Evolutionary conservation across 306 rosid species (phyloP).

Genomic region (Fragaria vesca): DNA sequence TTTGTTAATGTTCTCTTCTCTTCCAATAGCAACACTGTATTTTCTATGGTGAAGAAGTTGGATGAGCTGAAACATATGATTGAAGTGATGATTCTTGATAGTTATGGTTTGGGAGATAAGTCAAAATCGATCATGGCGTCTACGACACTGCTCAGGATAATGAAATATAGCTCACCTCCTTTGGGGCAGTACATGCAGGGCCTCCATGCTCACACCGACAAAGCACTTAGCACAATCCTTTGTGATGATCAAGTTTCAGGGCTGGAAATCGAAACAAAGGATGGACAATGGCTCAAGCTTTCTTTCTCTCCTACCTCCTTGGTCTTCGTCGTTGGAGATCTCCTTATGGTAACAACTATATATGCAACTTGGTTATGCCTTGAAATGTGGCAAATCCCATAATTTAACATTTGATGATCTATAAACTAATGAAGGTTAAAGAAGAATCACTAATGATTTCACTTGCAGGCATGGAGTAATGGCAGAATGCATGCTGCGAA

Average conservation of each 20-base stretch:
- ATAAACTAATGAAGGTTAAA: no score
- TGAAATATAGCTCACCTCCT: conserved; percentile 19
- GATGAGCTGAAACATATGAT: not conserved
- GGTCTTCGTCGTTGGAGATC: conserved; percentile 19
- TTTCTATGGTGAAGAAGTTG: not conserved
- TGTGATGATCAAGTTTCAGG: conserved; percentile 19
- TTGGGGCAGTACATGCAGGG: not conserved
- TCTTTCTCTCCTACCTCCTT: conserved; percentile 14
- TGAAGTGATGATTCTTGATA: conserved; percentile 10
- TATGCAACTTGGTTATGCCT: not conserved
- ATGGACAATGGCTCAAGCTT: conserved; percentile 18
- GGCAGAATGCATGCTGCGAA: conserved; percentile 45
- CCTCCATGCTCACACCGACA: conserved; percentile 13
- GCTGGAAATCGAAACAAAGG: conserved; percentile 24
- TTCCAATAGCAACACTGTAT: not conserved
- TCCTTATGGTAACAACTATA: conserved; percentile 17
- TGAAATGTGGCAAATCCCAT: not conserved
- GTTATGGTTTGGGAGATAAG: conserved; percentile 1
- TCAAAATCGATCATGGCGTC: not conserved
- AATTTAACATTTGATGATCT: no score
- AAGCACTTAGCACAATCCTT: not conserved
- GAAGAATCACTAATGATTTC: not conserved
- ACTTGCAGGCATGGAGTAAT: conserved; percentile 46
- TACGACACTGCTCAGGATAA: conserved; percentile 6
- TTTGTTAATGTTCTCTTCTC: not conserved